Evolutionary conservation across 2,329 filamentous ascomycete species (phyloP), one percentile per base, ranked within the genome.

Genomic region (Catunica adiposa): DNA sequence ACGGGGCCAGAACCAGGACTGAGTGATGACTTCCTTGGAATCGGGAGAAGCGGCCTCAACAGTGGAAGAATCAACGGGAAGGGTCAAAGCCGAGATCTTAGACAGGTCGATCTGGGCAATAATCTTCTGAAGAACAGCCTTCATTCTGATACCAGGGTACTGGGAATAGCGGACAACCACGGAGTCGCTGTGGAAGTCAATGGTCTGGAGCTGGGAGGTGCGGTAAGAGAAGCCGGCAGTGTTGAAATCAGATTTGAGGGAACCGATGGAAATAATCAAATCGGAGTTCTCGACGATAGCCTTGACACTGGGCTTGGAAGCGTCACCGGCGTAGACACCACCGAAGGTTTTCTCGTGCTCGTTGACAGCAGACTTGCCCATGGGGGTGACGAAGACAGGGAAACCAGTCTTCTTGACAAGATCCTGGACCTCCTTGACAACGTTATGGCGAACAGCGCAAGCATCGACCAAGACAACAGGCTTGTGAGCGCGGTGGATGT

Each of bases 331-430:
- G 66, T 94, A 94, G 3, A 94, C 85, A 60, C 89, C 89, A 22
- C 85, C 85, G 62, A 84, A 94, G 63, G 79, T 84, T n/a, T 76
- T 71, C 50, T 84, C 75, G 1, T 77, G 77, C 67, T 95, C 88
- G 63, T 92, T 77, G 50, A 95, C 77, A 20, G 85, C 84, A 17
- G 87, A 79, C 70, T 94, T 94, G 50, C 88, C 88, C 84, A 94
- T 94, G 1, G 88, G 86, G 0, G 87, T 84, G n/a, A 89, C 85
- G 62, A 92, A 94, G 0, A 86, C 83, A 3, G 89, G 88, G 6
- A 94, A 71, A 3, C 79, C 73, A 1, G 86, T 86, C 67, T 83
- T 86, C 59, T 82, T 73, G 53, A 94, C 71, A 15, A 95, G 72
- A 6, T 78, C 77, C 61, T 86, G 80, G 17, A 88, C 80, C 66